Evolutionary conservation across 345 rosid species (phyloP).

Genomic region (Camelina hispida): DNA sequence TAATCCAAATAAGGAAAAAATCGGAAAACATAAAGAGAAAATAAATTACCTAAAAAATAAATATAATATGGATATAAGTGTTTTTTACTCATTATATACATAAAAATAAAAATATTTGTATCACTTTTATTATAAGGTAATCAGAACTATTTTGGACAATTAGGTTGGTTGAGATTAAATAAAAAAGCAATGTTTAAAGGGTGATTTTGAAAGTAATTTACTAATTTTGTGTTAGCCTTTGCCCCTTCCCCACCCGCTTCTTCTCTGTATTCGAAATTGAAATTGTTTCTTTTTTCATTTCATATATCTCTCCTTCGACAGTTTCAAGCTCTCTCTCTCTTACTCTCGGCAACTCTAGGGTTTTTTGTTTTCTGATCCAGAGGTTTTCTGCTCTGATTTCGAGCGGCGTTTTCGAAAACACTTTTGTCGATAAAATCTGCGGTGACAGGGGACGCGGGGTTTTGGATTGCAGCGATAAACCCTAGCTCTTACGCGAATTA

Average conservation of each 20-base stretch:
- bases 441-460: not conserved
- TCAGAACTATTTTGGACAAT: not conserved
- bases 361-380: not conserved
- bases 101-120: too few relatives aligned
- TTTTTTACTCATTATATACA: not conserved
- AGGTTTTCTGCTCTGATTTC: slow-evolving; percentile 13
- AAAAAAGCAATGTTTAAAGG: not conserved
- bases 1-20: too few relatives aligned
- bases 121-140: too few relatives aligned
- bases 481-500: slow-evolving; percentile 39
- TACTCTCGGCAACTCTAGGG: slow-evolving; percentile 23
- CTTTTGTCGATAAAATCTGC: not conserved
- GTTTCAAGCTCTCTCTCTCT: not conserved
- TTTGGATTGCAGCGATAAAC: slow-evolving; percentile 38
- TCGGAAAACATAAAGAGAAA: too few relatives aligned
- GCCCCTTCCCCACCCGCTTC: slow-evolving; percentile 64
- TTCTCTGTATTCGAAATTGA: slow-evolving; percentile 60
- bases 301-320: slow-evolving; percentile 17
- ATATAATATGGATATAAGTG: too few relatives aligned
- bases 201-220: slow-evolving; percentile 8
- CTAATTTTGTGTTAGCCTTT: not conserved
- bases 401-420: not conserved
- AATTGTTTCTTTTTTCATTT: not conserved
- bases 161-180: not conserved
- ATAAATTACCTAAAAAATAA: not conserved